Conservation (phyloP, 768 basidiomycete species). For the Paxillus rubicundulus region DNA sequence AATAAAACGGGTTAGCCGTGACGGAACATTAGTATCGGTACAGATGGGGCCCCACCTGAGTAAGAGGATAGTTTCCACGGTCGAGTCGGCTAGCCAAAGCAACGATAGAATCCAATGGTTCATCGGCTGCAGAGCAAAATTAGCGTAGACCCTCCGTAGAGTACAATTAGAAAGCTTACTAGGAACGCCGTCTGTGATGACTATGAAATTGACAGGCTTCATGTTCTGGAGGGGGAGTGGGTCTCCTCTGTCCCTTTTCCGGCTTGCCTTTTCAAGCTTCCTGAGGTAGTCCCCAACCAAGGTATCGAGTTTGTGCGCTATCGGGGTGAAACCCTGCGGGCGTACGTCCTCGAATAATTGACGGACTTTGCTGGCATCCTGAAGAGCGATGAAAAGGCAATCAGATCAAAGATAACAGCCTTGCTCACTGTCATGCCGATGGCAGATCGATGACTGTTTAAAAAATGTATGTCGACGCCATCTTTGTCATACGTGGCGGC, state of each 20-base stretch:
- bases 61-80: conserved; percentile 45
- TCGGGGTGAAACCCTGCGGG: conserved; percentile 47
- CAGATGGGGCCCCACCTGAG: conserved; percentile 43
- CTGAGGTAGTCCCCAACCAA: conserved; percentile 39
- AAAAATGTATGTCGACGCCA: conserved; percentile 62
- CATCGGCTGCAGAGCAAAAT: conserved; percentile 40
- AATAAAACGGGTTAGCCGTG: conserved; percentile 5
- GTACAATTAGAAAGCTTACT: conserved; percentile 36
- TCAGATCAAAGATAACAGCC: not conserved
- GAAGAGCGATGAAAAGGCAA: not conserved
- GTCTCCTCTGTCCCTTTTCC: conserved; percentile 21
- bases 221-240: conserved; percentile 30
- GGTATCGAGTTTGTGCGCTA: conserved; percentile 40
- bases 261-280: conserved; percentile 32
- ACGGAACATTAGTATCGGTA: not conserved
- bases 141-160: not conserved
- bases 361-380: conserved; percentile 40
- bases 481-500: conserved; percentile 52
- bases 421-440: conserved; percentile 38
- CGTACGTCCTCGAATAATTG: conserved; percentile 43
- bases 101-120: conserved; percentile 48
- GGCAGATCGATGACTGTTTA: conserved; percentile 42
- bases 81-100: conserved; percentile 51
- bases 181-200: conserved; percentile 64
- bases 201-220: conserved; percentile 57